These are phyloP conservation scores for Cyberlindnera euphorbiiphila DNA, from an alignment of 805 yeast species.

Conservation along the genomic window DNA sequence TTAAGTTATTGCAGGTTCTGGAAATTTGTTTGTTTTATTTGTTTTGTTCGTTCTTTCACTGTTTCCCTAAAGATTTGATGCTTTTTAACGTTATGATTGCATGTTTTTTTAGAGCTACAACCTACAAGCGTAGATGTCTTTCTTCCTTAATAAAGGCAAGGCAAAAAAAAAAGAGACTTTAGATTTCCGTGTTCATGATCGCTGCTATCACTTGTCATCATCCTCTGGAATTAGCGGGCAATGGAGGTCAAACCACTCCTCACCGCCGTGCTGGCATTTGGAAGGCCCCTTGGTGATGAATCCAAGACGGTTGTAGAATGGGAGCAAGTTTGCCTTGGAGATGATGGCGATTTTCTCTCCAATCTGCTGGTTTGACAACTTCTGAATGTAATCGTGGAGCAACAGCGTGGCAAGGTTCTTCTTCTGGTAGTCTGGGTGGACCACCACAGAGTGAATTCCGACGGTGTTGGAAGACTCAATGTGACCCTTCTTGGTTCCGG, in stretches of 20 bases:
- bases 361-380: conserved; percentile 79
- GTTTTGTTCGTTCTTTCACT: conserved; percentile 3
- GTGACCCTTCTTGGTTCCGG: conserved; percentile 48
- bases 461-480: conserved; percentile 67
- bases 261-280: conserved; percentile 53
- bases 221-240: conserved; percentile 40
- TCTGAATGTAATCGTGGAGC: conserved; percentile 86
- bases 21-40: neutral
- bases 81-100: too few relatives aligned
- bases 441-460: conserved; percentile 79
- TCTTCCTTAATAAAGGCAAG: too few relatives aligned
- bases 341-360: conserved; percentile 75
- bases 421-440: conserved; percentile 75
- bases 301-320: conserved; percentile 80
- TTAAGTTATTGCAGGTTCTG: neutral
- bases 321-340: conserved; percentile 63
- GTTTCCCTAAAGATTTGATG: too few relatives aligned
- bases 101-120: too few relatives aligned
- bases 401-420: conserved; percentile 78
- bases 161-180: too few relatives aligned
- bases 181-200: too few relatives aligned
- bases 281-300: conserved; percentile 69
- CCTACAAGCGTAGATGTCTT: too few relatives aligned
- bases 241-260: conserved; percentile 57
- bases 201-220: conserved; percentile 38